Evolutionary conservation across 352 stramenopile species (phyloP).

Genomic region (Thraustochytrium sp.): DNA sequence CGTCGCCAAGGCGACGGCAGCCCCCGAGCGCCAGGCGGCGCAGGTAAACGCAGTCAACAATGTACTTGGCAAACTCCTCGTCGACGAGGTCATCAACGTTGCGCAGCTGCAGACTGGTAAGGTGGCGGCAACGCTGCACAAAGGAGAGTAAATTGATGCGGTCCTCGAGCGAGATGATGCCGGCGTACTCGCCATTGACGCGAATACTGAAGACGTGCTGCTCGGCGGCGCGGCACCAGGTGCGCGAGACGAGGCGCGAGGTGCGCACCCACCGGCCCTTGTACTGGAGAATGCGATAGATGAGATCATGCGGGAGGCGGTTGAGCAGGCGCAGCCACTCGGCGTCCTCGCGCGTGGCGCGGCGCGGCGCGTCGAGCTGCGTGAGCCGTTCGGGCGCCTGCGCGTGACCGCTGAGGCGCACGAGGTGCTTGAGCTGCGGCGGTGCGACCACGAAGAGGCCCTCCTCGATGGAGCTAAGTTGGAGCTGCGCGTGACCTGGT

Average conservation of each 20-base stretch:
- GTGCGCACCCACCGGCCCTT: conserved; percentile 29
- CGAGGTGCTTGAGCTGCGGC: conserved; percentile 19
- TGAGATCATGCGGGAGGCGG: background rate
- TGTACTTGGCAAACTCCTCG: background rate
- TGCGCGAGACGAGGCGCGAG: background rate
- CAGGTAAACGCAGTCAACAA: background rate
- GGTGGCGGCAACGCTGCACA: conserved; percentile 17
- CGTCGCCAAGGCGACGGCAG: background rate
- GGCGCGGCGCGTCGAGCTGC: background rate
- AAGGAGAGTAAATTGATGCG: background rate
- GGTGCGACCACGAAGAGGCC: background rate
- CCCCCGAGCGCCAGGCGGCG: conserved; percentile 10
- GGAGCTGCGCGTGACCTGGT: background rate
- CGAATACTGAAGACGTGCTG: conserved; percentile 23
- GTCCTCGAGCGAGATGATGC: background rate
- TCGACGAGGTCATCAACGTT: conserved; percentile 17
- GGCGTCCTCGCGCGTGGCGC: background rate
- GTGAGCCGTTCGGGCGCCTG: background rate
- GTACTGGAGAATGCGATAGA: conserved; percentile 27
- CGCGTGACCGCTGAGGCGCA: background rate
- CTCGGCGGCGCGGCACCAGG: background rate
- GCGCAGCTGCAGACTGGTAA: background rate
- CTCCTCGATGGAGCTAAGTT: conserved; percentile 1
- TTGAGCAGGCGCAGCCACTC: conserved; percentile 7
- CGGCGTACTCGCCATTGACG: conserved; percentile 35